Evolutionary conservation across 148 eudicot genomes (phyloP).

Genomic region (Arctostaphylos glauca): DNA sequence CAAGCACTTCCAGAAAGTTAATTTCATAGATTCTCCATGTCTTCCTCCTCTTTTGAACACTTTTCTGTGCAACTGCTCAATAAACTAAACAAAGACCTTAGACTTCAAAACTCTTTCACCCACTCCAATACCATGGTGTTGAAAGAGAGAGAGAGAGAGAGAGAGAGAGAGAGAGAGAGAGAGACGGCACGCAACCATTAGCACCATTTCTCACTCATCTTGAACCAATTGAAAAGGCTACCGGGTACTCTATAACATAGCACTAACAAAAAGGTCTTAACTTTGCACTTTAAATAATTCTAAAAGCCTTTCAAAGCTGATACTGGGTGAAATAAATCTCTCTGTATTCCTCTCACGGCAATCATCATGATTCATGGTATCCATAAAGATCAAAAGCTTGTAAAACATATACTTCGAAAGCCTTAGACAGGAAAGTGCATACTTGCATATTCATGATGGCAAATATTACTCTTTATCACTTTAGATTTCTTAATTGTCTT

Average conservation of each 20-base stretch:
- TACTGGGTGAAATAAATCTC: slow-evolving; percentile 4
- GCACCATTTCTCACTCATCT: slow-evolving; percentile 4
- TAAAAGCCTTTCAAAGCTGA: slow-evolving; percentile 17
- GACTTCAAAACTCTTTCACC: not conserved
- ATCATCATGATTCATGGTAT: slow-evolving; percentile 1
- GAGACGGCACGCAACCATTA: not conserved
- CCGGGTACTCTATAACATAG: slow-evolving; percentile 9
- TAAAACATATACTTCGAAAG: not conserved
- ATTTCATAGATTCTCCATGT: slow-evolving; percentile 34
- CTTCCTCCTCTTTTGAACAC: slow-evolving; percentile 27
- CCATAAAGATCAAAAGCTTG: not conserved
- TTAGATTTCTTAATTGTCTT: not conserved
- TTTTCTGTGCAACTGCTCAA: slow-evolving; percentile 6
- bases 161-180: slow-evolving; percentile 7
- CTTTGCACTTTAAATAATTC: slow-evolving; percentile 34
- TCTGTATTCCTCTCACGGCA: not conserved
- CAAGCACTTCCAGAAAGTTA: slow-evolving; percentile 9
- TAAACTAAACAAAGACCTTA: slow-evolving; percentile 13
- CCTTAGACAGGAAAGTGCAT: not conserved
- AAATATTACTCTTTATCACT: not conserved
- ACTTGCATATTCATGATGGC: not conserved
- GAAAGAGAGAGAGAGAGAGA: not conserved
- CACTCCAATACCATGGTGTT: not conserved
- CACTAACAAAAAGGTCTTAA: slow-evolving; percentile 23
- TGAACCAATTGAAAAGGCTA: slow-evolving; percentile 18